Evolutionary conservation across 371 early-diverging fungal genomes (phyloP), one percentile per base, ranked within the genome.

Genomic region (Mucor saturninus): DNA sequence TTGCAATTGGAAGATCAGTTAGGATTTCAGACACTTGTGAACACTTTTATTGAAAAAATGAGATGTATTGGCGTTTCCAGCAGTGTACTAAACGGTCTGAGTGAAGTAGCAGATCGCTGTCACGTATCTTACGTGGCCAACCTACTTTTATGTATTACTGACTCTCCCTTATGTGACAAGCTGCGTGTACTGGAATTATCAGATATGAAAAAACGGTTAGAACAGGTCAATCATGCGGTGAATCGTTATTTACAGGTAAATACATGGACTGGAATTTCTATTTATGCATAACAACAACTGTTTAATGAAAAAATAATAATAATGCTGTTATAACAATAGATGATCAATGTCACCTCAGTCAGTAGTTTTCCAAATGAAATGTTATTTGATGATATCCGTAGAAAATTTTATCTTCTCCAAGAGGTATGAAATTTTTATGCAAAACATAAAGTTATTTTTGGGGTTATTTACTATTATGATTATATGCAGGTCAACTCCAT

Each of bases 371-470:
- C 62, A 52, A 57, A 62, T 61, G 54, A 56, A 43, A 43, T 55
- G 57, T 5, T 45, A 14, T 66, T 70, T 26, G 90, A 88, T 55
- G 82, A 88, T 68, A 88, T 89, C 71, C 91, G 92, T 51, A 81
- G 91, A 56, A 92, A 91, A 64, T 91, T 87, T 65, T 89, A 91
- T 65, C 75, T 94, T 42, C 79, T 91, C 4, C 89, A 92, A 62
- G 91, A 91, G 84, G 89, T 88, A 69, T 10, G 2, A 46, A 21
- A 46, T 8, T 0, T 35, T 46, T 46, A 46, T 46, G 46, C 46
- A 46, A 21, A 43, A 43, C 13, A 42, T 4, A 42, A 42, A 3
- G 5, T n/a, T 6, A 4, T 21, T 21, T 7, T 46, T 14, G 14
- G 8, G 15, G n/a, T 46, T 21, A 21, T 46, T 46, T 46, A 21